Evolutionary conservation across 805 yeast genomes (phyloP), one percentile per base, ranked within the genome.

Genomic region (Zygosaccharomyces siamensis): DNA sequence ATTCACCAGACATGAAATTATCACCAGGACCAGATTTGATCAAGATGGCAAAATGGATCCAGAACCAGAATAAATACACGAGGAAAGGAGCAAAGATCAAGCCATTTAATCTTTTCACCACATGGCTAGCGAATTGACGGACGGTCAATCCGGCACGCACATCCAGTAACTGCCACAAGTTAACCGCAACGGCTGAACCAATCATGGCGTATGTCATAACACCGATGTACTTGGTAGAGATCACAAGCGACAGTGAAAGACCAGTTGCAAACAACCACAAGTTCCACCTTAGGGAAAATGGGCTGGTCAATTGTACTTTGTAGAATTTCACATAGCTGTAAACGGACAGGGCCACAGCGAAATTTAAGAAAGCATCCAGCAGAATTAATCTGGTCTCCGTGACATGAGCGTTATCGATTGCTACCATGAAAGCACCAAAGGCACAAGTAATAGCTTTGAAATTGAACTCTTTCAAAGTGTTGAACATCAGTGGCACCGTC

Each of bases 221-320:
- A 68, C 99, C 99, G 38, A 93, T 97, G 68, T 93, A 90, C 66
- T 93, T 93, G 49, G 97, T 93, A 39, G 96, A 86, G 51, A 93
- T 92, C 28, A 93, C 97, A 64, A 92, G 83, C 0, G 97, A 88
- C 50, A 93, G 76, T 1, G 92, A 75, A 7, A 88, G 72, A 35
- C 99, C 99, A 5, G 98, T 92, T 39, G 79, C 68, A 24, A 75
- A 63, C 42, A 93, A 75, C 99, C 99, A 93, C 43, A 72, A 70
- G 83, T 93, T 87, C 99, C 99, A 93, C 47, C 72, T 54, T 36
- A 57, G 57, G 12, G 86, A 62, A 64, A 88, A 92, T 8, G 98
- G 87, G 20, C 60, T 59, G 43, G 68, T 70, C 61, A 93, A 79
- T 63, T 79, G 83, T 30, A 73, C 73, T 55, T 80, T 80, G 62